Evolutionary conservation across 495 filamentous ascomycete species (phyloP).

Genomic region (Podospora didyma): DNA sequence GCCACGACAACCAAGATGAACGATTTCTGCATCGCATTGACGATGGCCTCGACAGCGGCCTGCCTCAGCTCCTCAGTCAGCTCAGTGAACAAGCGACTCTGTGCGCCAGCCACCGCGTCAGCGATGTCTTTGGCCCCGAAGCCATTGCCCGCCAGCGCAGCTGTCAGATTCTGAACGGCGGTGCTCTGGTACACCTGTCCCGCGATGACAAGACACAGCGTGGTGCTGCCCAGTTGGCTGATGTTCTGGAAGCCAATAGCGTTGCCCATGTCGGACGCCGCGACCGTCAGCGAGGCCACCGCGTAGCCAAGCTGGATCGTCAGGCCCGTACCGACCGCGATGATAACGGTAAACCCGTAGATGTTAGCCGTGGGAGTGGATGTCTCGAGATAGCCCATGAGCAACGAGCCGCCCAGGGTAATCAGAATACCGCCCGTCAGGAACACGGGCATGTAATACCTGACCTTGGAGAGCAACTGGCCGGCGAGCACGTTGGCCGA

Average conservation of each 20-base stretch:
- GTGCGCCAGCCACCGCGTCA: conserved; percentile 45
- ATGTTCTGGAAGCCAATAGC: conserved; percentile 52
- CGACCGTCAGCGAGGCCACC: conserved; percentile 48
- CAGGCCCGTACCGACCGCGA: conserved; percentile 51
- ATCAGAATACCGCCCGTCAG: conserved; percentile 43
- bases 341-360: conserved; percentile 53
- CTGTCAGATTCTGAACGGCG: conserved; percentile 25
- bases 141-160: conserved; percentile 33
- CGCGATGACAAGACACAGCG: conserved; percentile 54
- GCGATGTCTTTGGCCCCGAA: conserved; percentile 33
- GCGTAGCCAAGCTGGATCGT: conserved; percentile 51
- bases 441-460: conserved; percentile 60
- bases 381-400: conserved; percentile 42
- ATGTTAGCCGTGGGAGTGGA: conserved; percentile 34
- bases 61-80: conserved; percentile 30
- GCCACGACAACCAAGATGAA: conserved; percentile 49
- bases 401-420: conserved; percentile 47
- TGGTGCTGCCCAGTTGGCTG: conserved; percentile 50
- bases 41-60: conserved; percentile 46
- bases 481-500: conserved; percentile 46
- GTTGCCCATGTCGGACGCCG: conserved; percentile 31
- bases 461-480: conserved; percentile 43
- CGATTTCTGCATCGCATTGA: conserved; percentile 45
- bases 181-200: conserved; percentile 54
- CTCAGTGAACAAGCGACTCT: conserved; percentile 34